Evolutionary conservation across 352 stramenopile species (phyloP), one percentile per base, ranked within the genome.

Genomic region (Phytopythium ostracodes): DNA sequence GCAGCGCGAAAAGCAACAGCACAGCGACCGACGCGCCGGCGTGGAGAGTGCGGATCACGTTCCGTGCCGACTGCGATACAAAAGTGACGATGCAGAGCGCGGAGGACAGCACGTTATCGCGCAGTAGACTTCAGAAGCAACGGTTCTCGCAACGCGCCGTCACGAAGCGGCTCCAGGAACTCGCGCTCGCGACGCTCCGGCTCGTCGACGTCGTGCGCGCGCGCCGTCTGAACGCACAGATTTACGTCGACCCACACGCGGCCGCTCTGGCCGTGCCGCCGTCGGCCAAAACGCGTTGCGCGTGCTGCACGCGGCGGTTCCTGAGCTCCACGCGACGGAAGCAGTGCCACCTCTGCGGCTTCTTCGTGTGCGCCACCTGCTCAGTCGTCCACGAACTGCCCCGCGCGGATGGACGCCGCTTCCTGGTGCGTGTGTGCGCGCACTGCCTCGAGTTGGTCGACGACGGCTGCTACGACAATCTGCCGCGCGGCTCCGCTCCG

Each of bases 331-430:
- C 29, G n/a, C 27, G 51, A 31, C 33, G 31, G 17, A 81, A 84
- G 56, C 71, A 70, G n/a, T 91, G 82, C 55, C 70, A 83, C 25
- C 61, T 91, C 22, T 89, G 82, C 47, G 77, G 77, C 10, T 84
- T 87, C 60, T 63, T 75, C 52, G 80, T 89, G 27, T 91, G 82
- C 59, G 60, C 72, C 38, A 66, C 65, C 42, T 91, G 82, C 60
- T 75, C 70, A 22, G 24, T 55, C 20, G 24, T 55, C 12, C 49
- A 55, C 31, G 49, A 55, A n/a, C 22, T 55, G 49, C 49, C 25
- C 20, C 12, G 49, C 70, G 66, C 29, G 46, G n/a, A 18, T 60
- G 51, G 8, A 24, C 49, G 49, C 24, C 49, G 49, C 22, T 55
- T 36, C 14, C 49, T 55, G 15, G 67, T 86, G 12, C 70, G 76